These are phyloP conservation scores for Melanopsichium pennsylvanicum DNA, from an alignment of 1,284 basidiomycete genomes.

Conservation along the genomic window DNA sequence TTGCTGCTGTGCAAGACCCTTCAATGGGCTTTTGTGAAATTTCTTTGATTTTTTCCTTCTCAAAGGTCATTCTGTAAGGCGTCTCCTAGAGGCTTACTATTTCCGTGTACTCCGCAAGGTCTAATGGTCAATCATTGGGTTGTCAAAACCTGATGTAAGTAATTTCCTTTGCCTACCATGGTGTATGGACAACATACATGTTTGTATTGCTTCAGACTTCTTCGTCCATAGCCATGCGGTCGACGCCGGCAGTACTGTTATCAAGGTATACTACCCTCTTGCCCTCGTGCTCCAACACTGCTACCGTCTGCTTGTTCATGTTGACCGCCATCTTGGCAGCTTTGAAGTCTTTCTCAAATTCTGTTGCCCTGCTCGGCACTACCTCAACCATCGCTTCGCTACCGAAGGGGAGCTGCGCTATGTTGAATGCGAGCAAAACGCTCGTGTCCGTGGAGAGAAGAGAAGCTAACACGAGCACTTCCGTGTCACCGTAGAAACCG, in stretches of 20 bases:
- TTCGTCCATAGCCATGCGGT: slow-evolving; percentile 17
- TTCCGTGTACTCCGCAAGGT: no score
- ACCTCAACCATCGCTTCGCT: not conserved
- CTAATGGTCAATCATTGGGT: no score
- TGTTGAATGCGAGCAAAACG: slow-evolving; percentile 10
- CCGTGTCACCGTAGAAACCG: slow-evolving; percentile 20
- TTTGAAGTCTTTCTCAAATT: slow-evolving; percentile 21
- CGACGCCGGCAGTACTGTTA: slow-evolving; percentile 11
- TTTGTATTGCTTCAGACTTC: no score
- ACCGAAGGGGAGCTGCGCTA: slow-evolving; percentile 11
- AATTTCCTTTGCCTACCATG: no score
- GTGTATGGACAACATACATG: no score
- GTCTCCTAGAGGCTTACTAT: no score
- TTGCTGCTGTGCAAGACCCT: no score
- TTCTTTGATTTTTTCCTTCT: no score
- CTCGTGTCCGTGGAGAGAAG: slow-evolving; percentile 1
- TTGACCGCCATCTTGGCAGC: slow-evolving; percentile 29
- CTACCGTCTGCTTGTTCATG: slow-evolving; percentile 31
- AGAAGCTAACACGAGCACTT: slow-evolving; percentile 21
- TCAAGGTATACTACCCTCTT: slow-evolving; percentile 32
- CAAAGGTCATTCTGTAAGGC: no score
- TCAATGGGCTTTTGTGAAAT: no score
- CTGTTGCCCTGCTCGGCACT: slow-evolving; percentile 12
- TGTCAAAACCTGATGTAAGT: no score
- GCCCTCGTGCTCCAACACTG: slow-evolving; percentile 13